Evolutionary conservation across 495 filamentous ascomycete genomes (phyloP), one percentile per base, ranked within the genome.

Genomic region (Choiromyces venosus): DNA sequence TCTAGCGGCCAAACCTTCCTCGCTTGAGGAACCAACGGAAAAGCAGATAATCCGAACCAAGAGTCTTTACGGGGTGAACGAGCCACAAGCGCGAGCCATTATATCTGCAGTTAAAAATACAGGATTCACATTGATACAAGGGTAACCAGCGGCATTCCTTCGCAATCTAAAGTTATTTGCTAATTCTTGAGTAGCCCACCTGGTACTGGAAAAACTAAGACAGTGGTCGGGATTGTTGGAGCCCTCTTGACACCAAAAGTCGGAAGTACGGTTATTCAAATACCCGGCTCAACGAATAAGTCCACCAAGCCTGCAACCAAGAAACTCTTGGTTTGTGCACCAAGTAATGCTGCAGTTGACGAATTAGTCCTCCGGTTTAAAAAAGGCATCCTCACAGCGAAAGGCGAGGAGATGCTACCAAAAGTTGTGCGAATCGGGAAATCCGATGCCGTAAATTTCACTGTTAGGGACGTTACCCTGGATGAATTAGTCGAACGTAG

Each of bases 141-240:
- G 95, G 87, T 89, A 85, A 79, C 84, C 76, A 56, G 70, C 46
- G 33, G 3, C 21, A 39, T 33, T 29, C 72, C 65, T 42, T 14
- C 21, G 38, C n/a, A 10, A 1, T 29, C 40, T 33, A 21, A 7
- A 10, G 36, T 18, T 72, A 16, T 69, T 66, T 70, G 52, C 56
- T 73, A 73, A 74, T 52, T 73, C 39, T 19, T 68, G 61, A 71
- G 46, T 68, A 88, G 87, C 56, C 96, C 95, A 67, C 95, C 95
- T 1, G 95, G 95, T 79, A 95, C 94, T 5, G 95, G 95, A 79
- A 99, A 99, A 83, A 99, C 95, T 0, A 99, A 98, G 82, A 99
- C 95, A 0, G 98, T 99, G 70, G 88, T 97, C 73, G 95, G 94
- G 66, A 96, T 98, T 84, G 93, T 97, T 19, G 95, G 95, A 64